Evolutionary conservation across 2,329 filamentous ascomycete genomes (phyloP), one percentile per base, ranked within the genome.

Genomic region (Colletotrichum simmondsii): DNA sequence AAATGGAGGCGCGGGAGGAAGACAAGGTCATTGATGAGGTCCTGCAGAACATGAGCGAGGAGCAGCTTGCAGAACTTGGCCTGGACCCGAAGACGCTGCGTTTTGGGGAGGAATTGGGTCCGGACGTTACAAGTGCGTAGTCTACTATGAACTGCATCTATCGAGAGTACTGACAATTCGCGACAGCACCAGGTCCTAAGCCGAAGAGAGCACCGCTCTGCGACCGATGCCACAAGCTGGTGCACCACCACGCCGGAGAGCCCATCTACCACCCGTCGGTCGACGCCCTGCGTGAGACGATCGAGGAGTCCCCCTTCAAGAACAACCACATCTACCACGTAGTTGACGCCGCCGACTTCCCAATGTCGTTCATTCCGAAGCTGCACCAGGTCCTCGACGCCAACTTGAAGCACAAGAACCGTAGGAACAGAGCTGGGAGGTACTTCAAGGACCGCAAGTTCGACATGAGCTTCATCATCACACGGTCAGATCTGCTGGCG

Each of bases 321-420:
- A 90, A 94, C 80, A 98, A 99, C 78, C 94, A 98, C 82, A 92
- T 99, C 74, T 99, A 98, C 80, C 97, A 99, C 82, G 88, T 99
- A 30, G 86, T 99, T 26, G 97, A 99, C 79, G 96, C 97, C 3
- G 97, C 95, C 73, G 97, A 99, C 82, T 98, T 99, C 75, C 97
- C 97, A 24, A 94, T 99, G 90, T 98, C 97, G 2, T 84, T 99
- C 16, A 87, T 98, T 4, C 94, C 95, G 1, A 90, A 92, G 57
- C 89, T 99, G 11, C 90, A 93, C 73, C 85, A 89, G 8, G 85
- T 94, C 1, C 86, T 98, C 1, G 86, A 95, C 11, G 92, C 94
- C 73, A 91, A 92, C 8, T 86, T 97, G 65, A 92, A 96, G 69
- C 93, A 94, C 1, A 90, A 90, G 74, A 98, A 98, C 79, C 91